Conservation (phyloP, 78 protist genomes). For the Dictyostelium purpureum region DNA sequence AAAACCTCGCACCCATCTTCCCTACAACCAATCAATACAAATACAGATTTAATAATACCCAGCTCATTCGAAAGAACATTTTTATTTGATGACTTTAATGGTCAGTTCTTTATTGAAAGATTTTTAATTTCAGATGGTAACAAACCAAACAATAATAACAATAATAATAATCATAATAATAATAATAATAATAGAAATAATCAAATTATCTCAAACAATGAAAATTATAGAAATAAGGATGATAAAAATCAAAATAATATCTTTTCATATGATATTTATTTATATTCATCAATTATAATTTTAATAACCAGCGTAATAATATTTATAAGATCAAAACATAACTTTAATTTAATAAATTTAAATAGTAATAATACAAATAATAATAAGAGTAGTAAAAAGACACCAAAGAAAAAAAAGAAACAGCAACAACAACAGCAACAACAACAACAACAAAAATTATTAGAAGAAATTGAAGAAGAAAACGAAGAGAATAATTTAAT, state of each 20-base stretch:
- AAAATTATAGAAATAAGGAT: not conserved
- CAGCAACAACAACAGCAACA: not conserved
- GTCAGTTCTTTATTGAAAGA: conserved; percentile 38
- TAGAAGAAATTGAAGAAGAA: not conserved
- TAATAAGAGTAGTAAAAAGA: not conserved
- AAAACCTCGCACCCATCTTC: not conserved
- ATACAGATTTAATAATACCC: conserved; percentile 30
- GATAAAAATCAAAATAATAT: not conserved
- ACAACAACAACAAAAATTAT: conserved; percentile 26
- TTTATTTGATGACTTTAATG: conserved; percentile 52
- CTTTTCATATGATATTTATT: conserved; percentile 3
- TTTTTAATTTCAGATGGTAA: too few species aligned
- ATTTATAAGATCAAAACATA: conserved; percentile 6
- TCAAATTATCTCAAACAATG: not conserved
- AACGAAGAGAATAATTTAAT: not conserved
- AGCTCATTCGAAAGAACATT: conserved; percentile 7
- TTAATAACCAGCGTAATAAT: not conserved
- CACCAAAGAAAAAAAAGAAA: conserved; percentile 17
- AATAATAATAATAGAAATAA: conserved; percentile 4
- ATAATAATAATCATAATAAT: conserved; percentile 1
- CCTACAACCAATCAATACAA: not conserved
- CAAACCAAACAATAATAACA: not conserved
- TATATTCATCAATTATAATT: conserved; percentile 7
- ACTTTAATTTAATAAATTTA: not conserved
- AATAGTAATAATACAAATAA: not conserved